Percentiles rank a stretch among this genome's conserved stretches.
These are phyloP conservation scores for Trichophyton rubrum DNA, from an alignment of 2,329 filamentous ascomycete species.

Conservation along the genomic window DNA sequence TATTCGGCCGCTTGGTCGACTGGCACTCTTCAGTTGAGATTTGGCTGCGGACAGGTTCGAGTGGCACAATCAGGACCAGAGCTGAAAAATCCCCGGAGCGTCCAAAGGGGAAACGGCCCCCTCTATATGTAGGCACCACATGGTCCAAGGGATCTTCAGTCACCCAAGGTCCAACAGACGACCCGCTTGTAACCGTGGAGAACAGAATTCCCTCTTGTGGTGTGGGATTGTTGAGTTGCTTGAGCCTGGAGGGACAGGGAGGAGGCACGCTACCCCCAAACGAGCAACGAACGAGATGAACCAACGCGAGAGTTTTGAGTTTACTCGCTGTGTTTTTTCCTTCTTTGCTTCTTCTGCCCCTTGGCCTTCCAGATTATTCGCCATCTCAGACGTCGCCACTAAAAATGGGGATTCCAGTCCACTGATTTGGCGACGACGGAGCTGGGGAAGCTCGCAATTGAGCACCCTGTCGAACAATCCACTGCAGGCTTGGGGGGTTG, in stretches of 20 bases:
- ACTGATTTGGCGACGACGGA: conserved; percentile 1
- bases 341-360: not conserved
- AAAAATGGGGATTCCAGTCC: not conserved
- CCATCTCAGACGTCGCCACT: not conserved
- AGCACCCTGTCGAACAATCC: not conserved
- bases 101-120: conserved; percentile 4
- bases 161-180: not conserved
- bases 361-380: conserved; percentile 4
- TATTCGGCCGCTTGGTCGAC: not conserved
- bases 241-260: not conserved
- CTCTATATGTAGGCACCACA: conserved; percentile 10
- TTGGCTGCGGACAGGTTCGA: not conserved
- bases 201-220: not conserved
- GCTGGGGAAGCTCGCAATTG: conserved; percentile 1
- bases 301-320: not conserved
- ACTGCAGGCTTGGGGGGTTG: not conserved
- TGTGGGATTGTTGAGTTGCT: conserved; percentile 1
- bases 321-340: not conserved
- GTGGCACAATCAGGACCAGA: conserved; percentile 6
- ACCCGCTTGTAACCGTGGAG: conserved; percentile 12
- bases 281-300: not conserved
- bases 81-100: conserved; percentile 7
- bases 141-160: conserved; percentile 1
- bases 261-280: conserved; percentile 4
- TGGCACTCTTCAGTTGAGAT: not conserved